phyloP scores from a whole-genome alignment of 1,284 basidiomycete species.

The Cryptococcus hybrid region DNA sequence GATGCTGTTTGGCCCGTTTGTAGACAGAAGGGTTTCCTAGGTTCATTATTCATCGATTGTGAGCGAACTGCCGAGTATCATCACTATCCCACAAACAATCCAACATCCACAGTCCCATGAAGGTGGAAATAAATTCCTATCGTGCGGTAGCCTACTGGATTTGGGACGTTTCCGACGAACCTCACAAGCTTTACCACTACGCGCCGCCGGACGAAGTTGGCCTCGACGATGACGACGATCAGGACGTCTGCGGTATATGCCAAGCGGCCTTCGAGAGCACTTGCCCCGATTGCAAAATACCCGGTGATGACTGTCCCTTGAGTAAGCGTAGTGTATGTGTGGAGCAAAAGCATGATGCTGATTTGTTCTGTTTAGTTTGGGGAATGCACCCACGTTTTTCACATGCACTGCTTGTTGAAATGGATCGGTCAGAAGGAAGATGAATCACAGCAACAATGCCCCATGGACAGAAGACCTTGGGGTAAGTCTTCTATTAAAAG shows the following conservation, averaged over 20 bases:
- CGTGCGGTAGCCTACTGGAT: constrained; percentile 49
- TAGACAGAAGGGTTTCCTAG: no score
- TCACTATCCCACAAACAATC: no score
- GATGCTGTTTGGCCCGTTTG: no score
- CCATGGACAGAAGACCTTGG: constrained; percentile 90
- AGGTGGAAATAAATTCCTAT: constrained; percentile 42
- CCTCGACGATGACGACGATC: constrained; percentile 63
- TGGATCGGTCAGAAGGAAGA: constrained; percentile 74
- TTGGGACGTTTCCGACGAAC: constrained; percentile 43
- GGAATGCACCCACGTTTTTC: constrained; percentile 89
- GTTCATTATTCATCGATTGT: no score
- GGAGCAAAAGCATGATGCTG: neutral
- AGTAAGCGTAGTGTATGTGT: constrained; percentile 58
- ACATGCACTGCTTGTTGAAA: constrained; percentile 92
- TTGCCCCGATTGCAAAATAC: constrained; percentile 89
- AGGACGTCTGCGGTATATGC: constrained; percentile 92
- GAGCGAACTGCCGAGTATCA: no score
- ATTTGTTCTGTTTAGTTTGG: constrained; percentile 60
- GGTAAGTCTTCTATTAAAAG: constrained; percentile 58
- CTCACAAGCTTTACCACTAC: constrained; percentile 40
- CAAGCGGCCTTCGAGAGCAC: constrained; percentile 86
- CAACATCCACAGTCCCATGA: constrained; percentile 26
- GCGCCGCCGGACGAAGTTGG: constrained; percentile 17
- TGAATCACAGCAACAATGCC: constrained; percentile 85
- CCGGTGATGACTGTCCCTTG: constrained; percentile 93